Percentiles rank a stretch among this genome's conserved stretches.
These are phyloP conservation scores for Paraphaeosphaeria sporulosa DNA, from an alignment of 2,329 filamentous ascomycete species.

Conservation along the genomic window DNA sequence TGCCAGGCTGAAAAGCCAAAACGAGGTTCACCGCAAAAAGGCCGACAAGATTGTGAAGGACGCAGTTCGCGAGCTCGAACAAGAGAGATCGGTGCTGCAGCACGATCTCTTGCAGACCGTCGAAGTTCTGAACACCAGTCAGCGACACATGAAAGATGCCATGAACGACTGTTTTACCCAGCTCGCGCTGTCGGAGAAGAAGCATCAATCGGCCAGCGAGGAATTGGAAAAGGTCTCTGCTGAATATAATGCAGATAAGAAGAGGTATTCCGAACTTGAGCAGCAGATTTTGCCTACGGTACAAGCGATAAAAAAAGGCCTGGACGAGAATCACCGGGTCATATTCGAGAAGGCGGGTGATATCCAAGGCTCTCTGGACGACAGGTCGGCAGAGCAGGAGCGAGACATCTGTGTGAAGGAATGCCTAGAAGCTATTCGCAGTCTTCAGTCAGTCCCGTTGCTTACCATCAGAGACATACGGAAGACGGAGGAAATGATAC, in stretches of 20 bases:
- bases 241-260: conserved; percentile 30
- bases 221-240: conserved; percentile 20
- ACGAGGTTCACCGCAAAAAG: conserved; percentile 19
- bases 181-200: conserved; percentile 22
- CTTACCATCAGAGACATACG: conserved; percentile 30
- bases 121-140: conserved; percentile 20
- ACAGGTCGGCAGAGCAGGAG: conserved; percentile 2
- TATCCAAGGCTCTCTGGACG: conserved; percentile 22
- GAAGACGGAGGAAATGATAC: conserved; percentile 34
- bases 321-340: conserved; percentile 19
- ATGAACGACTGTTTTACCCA: conserved; percentile 27
- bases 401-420: conserved; percentile 22
- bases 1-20: conserved; percentile 27
- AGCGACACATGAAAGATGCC: conserved; percentile 20
- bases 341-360: conserved; percentile 25
- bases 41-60: conserved; percentile 22
- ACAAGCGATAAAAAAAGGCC: conserved; percentile 24
- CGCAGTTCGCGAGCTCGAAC: conserved; percentile 29
- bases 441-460: conserved; percentile 23
- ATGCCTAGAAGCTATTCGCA: conserved; percentile 27
- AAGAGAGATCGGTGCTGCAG: conserved; percentile 30
- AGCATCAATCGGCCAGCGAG: conserved; percentile 21
- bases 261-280: conserved; percentile 31
- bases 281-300: conserved; percentile 26
- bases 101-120: conserved; percentile 22